Conservation (phyloP, 768 basidiomycete species). For the Kondoa subrosea region DNA sequence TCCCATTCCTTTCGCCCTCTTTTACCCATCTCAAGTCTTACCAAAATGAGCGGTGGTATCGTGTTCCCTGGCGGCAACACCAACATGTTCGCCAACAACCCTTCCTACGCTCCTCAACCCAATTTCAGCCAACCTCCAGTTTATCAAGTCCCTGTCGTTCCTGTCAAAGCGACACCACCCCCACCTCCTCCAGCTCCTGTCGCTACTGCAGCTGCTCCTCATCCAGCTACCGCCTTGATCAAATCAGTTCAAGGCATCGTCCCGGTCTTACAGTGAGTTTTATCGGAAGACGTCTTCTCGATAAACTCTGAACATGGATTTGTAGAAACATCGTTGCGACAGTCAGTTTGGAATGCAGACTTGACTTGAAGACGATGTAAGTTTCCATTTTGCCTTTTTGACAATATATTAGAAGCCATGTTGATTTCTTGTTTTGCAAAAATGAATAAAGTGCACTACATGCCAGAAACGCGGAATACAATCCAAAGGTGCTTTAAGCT, state of each 20-base stretch:
- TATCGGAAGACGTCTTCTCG: neutral
- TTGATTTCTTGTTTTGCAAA: neutral
- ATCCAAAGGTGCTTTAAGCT: conserved; percentile 72
- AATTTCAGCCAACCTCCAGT: neutral
- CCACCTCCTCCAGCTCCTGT: neutral
- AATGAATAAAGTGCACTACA: conserved; percentile 31
- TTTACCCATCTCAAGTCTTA: neutral
- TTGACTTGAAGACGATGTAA: conserved; percentile 87
- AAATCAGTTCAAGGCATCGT: conserved; percentile 61
- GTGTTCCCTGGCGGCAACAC: conserved; percentile 2
- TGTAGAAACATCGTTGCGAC: conserved; percentile 80
- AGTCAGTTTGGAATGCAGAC: conserved; percentile 87
- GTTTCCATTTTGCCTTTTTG: conserved; percentile 4
- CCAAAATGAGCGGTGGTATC: neutral
- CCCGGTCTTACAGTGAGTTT: conserved; percentile 70
- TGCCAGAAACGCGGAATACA: conserved; percentile 96
- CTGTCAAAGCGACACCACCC: neutral
- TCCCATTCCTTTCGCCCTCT: neutral
- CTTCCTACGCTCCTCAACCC: neutral
- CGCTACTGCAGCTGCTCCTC: neutral
- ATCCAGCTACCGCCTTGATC: conserved; percentile 1
- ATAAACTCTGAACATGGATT: neutral
- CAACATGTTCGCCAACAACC: conserved; percentile 1
- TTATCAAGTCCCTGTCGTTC: neutral
- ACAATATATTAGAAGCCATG: neutral